Evolutionary conservation across 192 early-diverging fungal genomes (phyloP).

Genomic region (Helicostylum pulchrum): DNA sequence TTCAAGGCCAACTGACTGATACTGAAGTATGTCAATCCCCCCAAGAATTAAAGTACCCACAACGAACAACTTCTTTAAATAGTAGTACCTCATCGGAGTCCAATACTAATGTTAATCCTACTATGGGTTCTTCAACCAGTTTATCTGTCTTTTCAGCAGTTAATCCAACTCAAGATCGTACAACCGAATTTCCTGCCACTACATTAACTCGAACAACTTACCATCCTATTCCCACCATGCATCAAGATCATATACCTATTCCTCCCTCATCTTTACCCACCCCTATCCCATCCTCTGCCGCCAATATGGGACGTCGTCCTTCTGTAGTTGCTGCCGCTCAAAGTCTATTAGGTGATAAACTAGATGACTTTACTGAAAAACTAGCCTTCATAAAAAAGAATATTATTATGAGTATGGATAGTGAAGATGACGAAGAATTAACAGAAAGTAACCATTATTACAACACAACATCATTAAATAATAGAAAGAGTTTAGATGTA

Average conservation of each 20-base stretch:
- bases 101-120: neutral
- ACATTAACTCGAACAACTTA: neutral
- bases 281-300: neutral
- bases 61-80: neutral
- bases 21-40: no score
- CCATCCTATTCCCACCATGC: conserved; percentile 5
- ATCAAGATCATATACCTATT: neutral
- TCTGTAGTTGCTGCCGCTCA: conserved; percentile 33
- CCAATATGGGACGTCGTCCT: conserved; percentile 4
- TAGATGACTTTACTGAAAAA: conserved; percentile 39
- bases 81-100: neutral
- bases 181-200: neutral
- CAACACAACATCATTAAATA: no score
- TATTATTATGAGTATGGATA: conserved; percentile 38
- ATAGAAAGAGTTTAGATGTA: no score
- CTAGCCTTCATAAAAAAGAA: conserved; percentile 37
- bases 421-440: conserved; percentile 22
- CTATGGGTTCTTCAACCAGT: neutral
- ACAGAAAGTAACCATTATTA: no score
- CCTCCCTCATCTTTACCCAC: neutral
- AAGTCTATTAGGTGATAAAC: conserved; percentile 28
- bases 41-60: neutral
- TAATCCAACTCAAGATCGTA: neutral
- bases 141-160: neutral
- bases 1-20: no score